Evolutionary conservation across 495 filamentous ascomycete genomes (phyloP), one percentile per base, ranked within the genome.

Genomic region (Xylaria nigripes): DNA sequence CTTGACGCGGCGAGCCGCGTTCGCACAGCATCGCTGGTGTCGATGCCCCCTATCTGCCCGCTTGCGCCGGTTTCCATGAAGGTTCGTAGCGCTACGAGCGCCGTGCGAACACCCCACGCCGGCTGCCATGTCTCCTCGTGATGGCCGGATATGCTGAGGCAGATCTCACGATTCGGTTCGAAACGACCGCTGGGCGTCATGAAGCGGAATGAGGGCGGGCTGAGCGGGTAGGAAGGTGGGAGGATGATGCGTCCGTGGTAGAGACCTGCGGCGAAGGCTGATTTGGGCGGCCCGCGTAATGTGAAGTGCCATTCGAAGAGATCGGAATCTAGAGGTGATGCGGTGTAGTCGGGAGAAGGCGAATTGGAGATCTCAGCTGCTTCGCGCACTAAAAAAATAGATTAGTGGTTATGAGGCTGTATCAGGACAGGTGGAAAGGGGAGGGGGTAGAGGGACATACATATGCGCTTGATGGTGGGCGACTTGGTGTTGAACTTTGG

Each of bases 301-400:
- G 93, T 98, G 79, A 98, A 98, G 79, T 98, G 93, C 93, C 93
- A 98, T 74, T 96, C 92, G 75, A 95, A 95, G 56, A 98, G 86
- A 73, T 96, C 89, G 44, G 80, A 71, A 62, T 95, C 89, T 59
- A 90, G 79, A 2, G 93, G 93, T 2, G 78, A 65, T 42, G 93
- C 93, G 62, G 85, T 80, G 71, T 88, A 90, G 71, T 91, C 87
- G 21, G 89, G 76, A 3, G 87, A 89, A 5, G 90, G 86, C 49
- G 84, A 76, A 61, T 73, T 74, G 62, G 86, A 78, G 58, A 98
- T 83, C 65, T 96, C 90, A 54, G 82, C 76, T 58, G 89, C 88
- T 83, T 96, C 90, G 72, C 87, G 86, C 70, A 83, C 85, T 86
- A n/a, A n/a, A 58, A 65, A 61, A 45, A 68, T 67, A 59, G 61